Conservation (phyloP, 495 filamentous ascomycete genomes). For the Penicilliopsis zonata region DNA sequence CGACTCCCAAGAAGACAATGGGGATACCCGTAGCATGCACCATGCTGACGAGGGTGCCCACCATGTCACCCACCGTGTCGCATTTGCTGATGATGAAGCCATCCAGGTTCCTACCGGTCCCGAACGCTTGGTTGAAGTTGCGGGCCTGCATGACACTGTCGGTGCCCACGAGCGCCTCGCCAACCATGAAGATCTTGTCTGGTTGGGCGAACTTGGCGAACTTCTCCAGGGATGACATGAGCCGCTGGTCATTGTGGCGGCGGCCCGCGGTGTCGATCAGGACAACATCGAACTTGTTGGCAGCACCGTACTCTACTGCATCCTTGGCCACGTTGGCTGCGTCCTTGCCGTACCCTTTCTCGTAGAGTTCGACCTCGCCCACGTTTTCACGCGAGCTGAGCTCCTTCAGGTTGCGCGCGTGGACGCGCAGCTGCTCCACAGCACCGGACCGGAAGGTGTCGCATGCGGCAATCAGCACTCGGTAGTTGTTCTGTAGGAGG, state of each 20-base stretch:
- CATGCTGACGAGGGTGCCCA: slow-evolving; percentile 91
- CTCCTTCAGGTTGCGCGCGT: slow-evolving; percentile 82
- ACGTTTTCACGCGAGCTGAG: slow-evolving; percentile 63
- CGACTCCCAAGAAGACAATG: slow-evolving; percentile 86
- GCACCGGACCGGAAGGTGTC: slow-evolving; percentile 97
- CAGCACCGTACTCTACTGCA: slow-evolving; percentile 66
- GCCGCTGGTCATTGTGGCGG: slow-evolving; percentile 84
- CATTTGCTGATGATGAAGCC: slow-evolving; percentile 98
- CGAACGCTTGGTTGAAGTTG: slow-evolving; percentile 92
- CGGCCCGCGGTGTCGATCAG: slow-evolving; percentile 93
- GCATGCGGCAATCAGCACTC: slow-evolving; percentile 88
- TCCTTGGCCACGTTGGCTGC: slow-evolving; percentile 92
- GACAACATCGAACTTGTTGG: slow-evolving; percentile 78
- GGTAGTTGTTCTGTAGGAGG: slow-evolving; percentile 89
- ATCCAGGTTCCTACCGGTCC: slow-evolving; percentile 64
- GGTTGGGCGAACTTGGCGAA: slow-evolving; percentile 92
- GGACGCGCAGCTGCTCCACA: slow-evolving; percentile 91
- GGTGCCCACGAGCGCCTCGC: slow-evolving; percentile 89
- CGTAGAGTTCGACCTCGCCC: slow-evolving; percentile 78
- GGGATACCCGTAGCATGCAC: slow-evolving; percentile 95
- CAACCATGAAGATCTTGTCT: slow-evolving; percentile 98
- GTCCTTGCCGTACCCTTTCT: slow-evolving; percentile 96
- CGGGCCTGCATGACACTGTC: slow-evolving; percentile 91
- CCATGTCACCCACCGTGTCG: slow-evolving; percentile 98
- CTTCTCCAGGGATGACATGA: slow-evolving; percentile 93